Percentiles rank a stretch among this genome's conserved stretches.
Evolutionary conservation across 257 asterid species (phyloP).

Genomic region (Solanum boliviense): DNA sequence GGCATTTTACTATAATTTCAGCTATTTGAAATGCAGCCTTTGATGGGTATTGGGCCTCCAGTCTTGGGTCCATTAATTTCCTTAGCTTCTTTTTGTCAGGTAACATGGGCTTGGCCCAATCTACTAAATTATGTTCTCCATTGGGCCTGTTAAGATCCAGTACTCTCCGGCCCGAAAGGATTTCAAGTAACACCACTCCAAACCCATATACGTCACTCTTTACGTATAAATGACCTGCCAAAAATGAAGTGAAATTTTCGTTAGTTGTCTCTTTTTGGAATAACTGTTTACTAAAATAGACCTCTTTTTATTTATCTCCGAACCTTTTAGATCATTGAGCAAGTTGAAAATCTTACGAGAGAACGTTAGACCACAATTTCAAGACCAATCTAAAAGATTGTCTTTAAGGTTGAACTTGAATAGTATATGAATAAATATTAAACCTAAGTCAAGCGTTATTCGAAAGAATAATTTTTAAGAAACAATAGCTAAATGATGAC

Average conservation of each 20-base stretch:
- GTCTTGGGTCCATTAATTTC: conserved; percentile 54
- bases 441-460: fast-evolving
- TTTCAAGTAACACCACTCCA: conserved; percentile 66
- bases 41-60: conserved; percentile 47
- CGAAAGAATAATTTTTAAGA: neutral
- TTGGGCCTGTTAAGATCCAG: conserved; percentile 53
- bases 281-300: too few species aligned
- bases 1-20: conserved; percentile 34
- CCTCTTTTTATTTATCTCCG: too few species aligned
- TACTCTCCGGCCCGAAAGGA: conserved; percentile 55
- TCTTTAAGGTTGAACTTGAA: neutral
- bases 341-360: too few species aligned
- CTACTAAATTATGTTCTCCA: conserved; percentile 44
- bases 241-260: neutral
- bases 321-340: too few species aligned
- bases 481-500: too few species aligned
- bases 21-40: conserved; percentile 31
- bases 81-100: conserved; percentile 46
- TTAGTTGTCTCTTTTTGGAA: neutral
- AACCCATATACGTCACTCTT: conserved; percentile 85
- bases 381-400: too few species aligned
- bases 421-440: neutral
- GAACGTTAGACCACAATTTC: neutral
- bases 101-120: conserved; percentile 70
- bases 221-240: conserved; percentile 69